phyloP scores from a whole-genome alignment of 768 basidiomycete species.

The Lentinus tigrinus region DNA sequence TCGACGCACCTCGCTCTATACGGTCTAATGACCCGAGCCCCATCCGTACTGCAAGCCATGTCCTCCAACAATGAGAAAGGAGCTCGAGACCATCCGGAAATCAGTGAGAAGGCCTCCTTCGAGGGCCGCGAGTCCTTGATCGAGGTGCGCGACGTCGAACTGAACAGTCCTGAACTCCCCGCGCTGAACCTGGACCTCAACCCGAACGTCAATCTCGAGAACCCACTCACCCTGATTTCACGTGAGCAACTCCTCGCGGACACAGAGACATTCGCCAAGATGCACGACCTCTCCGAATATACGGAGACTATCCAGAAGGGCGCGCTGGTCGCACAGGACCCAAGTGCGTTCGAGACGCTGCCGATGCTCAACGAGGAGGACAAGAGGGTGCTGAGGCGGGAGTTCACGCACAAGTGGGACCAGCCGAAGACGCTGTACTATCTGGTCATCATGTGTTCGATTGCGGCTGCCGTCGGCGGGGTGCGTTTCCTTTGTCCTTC shows the following conservation, averaged over 20 bases:
- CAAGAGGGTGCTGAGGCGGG: conserved; percentile 36
- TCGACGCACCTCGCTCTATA: no score
- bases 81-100: no score
- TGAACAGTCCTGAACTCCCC: conserved; percentile 34
- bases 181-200: no score
- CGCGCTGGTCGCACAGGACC: conserved; percentile 72
- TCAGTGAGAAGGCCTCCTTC: no score
- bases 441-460: conserved; percentile 53
- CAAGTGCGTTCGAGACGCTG: conserved; percentile 39
- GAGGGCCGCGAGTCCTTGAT: no score
- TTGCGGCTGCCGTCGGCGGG: conserved; percentile 76
- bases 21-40: no score
- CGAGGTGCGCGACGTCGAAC: no score
- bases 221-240: conserved; percentile 49
- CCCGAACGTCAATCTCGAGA: neutral
- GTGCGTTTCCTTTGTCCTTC: conserved; percentile 18
- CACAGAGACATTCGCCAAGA: conserved; percentile 57
- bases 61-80: no score
- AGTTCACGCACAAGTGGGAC: conserved; percentile 44
- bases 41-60: no score
- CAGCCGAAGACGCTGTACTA: conserved; percentile 46
- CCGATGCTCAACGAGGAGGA: conserved; percentile 42
- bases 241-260: conserved; percentile 53
- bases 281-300: conserved; percentile 32
- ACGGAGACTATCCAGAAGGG: conserved; percentile 55